Conservation (phyloP, 2,329 filamentous ascomycete genomes). For the Calonectria hawksworthii region DNA sequence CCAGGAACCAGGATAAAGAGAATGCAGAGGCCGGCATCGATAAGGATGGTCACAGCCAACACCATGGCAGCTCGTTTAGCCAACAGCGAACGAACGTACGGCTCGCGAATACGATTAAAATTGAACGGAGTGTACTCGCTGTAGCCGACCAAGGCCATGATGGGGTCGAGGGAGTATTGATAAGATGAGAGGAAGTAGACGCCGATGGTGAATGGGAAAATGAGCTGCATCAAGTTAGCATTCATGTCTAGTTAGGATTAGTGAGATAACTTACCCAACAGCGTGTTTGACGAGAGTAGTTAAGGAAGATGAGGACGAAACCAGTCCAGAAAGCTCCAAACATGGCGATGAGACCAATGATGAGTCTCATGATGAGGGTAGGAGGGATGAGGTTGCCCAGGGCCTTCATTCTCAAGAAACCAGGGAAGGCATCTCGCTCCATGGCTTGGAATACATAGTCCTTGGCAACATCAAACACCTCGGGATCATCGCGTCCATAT, state of each 20-base stretch:
- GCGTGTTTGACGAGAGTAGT: slow-evolving; percentile 79
- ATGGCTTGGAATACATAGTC: slow-evolving; percentile 99
- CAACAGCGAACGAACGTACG: slow-evolving; percentile 89
- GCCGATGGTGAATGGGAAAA: slow-evolving; percentile 92
- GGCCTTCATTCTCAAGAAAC: slow-evolving; percentile 94
- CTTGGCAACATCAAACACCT: slow-evolving; percentile 97
- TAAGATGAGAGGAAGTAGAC: slow-evolving; percentile 92
- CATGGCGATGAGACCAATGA: slow-evolving; percentile 84
- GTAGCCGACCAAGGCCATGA: slow-evolving; percentile 88
- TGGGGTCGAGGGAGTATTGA: slow-evolving; percentile 94
- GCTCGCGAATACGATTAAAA: slow-evolving; percentile 89
- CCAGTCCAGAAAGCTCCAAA: slow-evolving; percentile 95
- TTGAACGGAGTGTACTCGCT: slow-evolving; percentile 98
- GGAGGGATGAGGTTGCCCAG: slow-evolving; percentile 95
- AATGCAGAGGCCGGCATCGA: slow-evolving; percentile 86
- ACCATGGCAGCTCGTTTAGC: slow-evolving; percentile 88
- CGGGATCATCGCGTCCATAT: slow-evolving; percentile 92
- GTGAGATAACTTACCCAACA: slow-evolving; percentile 79
- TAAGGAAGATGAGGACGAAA: slow-evolving; percentile 92
- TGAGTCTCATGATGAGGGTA: slow-evolving; percentile 87
- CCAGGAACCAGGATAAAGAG: slow-evolving; percentile 97
- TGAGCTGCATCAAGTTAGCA: slow-evolving; percentile 59
- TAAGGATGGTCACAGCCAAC: slow-evolving; percentile 78
- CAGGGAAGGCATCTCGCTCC: slow-evolving; percentile 99
- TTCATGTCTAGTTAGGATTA: not conserved